phyloP scores from a whole-genome alignment of 257 asterid species.

The Jaltomata sinuosa region DNA sequence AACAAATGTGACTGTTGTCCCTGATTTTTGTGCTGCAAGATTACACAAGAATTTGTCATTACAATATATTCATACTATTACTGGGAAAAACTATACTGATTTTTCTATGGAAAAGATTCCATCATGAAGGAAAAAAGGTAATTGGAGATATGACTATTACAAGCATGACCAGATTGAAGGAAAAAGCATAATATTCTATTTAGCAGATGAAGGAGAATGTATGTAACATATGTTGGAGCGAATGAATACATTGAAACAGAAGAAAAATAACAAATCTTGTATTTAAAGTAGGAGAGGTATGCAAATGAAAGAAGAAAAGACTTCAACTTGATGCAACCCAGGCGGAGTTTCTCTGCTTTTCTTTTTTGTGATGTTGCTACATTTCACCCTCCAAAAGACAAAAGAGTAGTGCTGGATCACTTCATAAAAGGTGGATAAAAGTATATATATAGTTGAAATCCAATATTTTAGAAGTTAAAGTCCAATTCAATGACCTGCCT shows the following conservation, averaged over 20 bases:
- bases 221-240: not conserved
- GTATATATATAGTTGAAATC: not conserved
- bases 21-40: slow-evolving; percentile 53
- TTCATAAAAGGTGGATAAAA: not conserved
- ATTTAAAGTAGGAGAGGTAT: not conserved
- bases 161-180: not conserved
- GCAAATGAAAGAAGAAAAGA: not conserved
- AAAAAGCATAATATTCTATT: not conserved
- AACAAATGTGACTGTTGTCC: slow-evolving; percentile 75
- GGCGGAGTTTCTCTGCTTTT: not conserved
- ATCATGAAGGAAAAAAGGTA: not conserved
- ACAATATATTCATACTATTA: not conserved
- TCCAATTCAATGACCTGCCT: not conserved
- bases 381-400: not conserved
- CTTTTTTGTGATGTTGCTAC: not conserved
- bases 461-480: not conserved
- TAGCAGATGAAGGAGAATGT: not conserved
- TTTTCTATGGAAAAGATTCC: not conserved
- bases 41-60: slow-evolving; percentile 4
- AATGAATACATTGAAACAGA: not conserved
- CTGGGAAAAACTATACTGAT: not conserved
- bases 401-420: not conserved
- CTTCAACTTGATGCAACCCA: not conserved
- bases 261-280: not conserved
- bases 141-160: not conserved